Evolutionary conservation across 225 moss, liverwort and hornwort genomes (phyloP), one percentile per base, ranked within the genome.

Genomic region (Physcomitrellopsis africana): DNA sequence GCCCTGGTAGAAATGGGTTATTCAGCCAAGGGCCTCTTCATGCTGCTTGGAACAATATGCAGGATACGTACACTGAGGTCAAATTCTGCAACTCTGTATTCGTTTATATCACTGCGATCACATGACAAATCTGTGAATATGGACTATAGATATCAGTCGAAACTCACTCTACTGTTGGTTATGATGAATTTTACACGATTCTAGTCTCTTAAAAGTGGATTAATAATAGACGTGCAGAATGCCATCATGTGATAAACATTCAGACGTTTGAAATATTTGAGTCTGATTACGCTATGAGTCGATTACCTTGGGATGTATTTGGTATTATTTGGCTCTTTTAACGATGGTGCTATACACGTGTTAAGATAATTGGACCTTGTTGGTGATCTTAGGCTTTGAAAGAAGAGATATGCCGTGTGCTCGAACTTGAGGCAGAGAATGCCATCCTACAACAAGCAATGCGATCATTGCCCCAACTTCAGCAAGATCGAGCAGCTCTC

Each of bases 371-470:
- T 46, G 8, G 51, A 60, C 16, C 65, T 63, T 73, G 55, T 63
- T 71, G 70, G 60, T 60, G 66, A 6, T 77, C 32, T 72, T 79
- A 97, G 97, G 90, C 91, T 60, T 71, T 97, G 53, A 97, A 93
- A 86, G 93, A 91, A 78, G 97, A 97, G 79, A 92, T 97, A 18
- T 91, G 92, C 41, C 90, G 94, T 65, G 88, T 90, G 22, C 87
- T 97, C 20, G 97, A 97, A 80, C 85, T 97, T 65, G 97, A 97
- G 81, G 97, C 93, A 69, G 97, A 97, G 74, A 97, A 97, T 89
- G 87, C 93, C 17, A 90, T 86, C 7, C 85, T 97, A 75, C 97
- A 94, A 60, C 91, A 97, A 68, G 94, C 97, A 53, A 85, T 97
- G 61, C 86, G 93, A 74, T 82, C 83, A 54, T 78, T 97, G 77